Evolutionary conservation across 352 stramenopile genomes (phyloP), one percentile per base, ranked within the genome.

Genomic region (Aphanomyces cochlioides): DNA sequence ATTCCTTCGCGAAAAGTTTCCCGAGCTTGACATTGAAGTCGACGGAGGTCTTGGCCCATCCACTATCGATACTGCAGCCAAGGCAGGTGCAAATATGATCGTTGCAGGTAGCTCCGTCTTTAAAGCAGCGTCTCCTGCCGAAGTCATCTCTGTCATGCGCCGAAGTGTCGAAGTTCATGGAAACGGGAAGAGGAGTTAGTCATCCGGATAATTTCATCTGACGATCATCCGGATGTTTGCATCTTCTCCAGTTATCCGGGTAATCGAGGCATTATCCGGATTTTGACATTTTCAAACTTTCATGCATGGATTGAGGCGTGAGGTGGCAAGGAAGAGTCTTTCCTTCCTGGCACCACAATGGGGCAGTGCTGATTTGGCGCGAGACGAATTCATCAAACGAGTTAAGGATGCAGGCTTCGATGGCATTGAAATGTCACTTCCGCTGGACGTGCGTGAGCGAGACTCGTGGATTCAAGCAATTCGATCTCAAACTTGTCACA

Each of bases 31-130:
- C 79, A 99, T 99, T 77, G 90, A 99, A 80, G 96, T 99, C 4
- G 96, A 99, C 77, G 97, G 97, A 61, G 97, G 97, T 15, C 78
- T 99, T 6, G 90, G 86, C 6, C 93, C 92, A 3, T 87, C 85
- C 37, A 99, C 96, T 7, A 97, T 99, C 74, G 94, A 98, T 57
- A 83, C 78, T 4, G 97, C 95, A 7, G 93, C 95, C 38, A 88
- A 91, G 69, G 95, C 96, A 13, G 96, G 97, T 19, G 97, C 96
- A 7, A 99, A 99, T 77, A 94, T 98, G 77, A 98, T 99, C 74
- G 96, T 99, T 12, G 95, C 96, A 7, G 97, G 94, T 28, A 97
- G 89, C 60, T 97, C 93, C 7, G 90, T 98, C 43, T 98, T 98
- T 75, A 90, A 89, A 47, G 84, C 89, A 1, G 71, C 56, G 0